A percentile compares a stretch with the other conserved stretches of the same genome.
These are phyloP conservation scores for Wallacemonas collosoma DNA, from an alignment of 208 protist genomes.

Conservation along the genomic window DNA sequence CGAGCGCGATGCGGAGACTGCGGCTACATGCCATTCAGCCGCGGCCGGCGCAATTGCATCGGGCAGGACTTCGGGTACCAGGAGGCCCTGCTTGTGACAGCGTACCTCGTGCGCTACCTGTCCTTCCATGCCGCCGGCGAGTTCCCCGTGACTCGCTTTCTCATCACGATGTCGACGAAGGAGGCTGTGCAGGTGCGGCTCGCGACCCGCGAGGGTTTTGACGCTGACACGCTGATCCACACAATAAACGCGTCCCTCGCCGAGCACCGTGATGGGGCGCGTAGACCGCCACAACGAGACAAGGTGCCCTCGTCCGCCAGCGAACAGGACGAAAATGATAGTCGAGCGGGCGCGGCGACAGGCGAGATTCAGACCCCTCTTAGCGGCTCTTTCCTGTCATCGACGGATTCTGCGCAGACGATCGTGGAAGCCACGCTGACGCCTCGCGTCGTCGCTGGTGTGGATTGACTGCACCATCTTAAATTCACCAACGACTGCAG, in stretches of 20 bases:
- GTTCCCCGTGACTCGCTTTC: conserved; percentile 49
- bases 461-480: not conserved
- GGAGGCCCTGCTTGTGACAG: conserved; percentile 46
- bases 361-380: conserved; percentile 2
- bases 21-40: conserved; percentile 63
- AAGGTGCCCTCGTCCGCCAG: conserved; percentile 13
- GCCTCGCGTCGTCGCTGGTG: not conserved
- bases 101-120: conserved; percentile 42
- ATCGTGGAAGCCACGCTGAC: not conserved
- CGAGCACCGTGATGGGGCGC: conserved; percentile 18
- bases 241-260: conserved; percentile 21
- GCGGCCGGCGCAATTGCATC: conserved; percentile 52
- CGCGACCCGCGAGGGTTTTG: conserved; percentile 21
- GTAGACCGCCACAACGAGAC: not conserved
- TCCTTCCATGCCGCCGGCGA: conserved; percentile 33
- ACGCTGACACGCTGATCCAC: conserved; percentile 19
- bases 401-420: not conserved
- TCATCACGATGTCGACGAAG: conserved; percentile 48
- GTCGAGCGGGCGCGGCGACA: not conserved
- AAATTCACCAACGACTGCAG: too few species aligned
- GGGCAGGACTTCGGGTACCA: conserved; percentile 50
- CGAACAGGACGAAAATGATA: not conserved
- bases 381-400: not conserved
- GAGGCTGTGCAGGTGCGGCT: conserved; percentile 38
- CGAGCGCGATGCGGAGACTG: conserved; percentile 42